A percentile compares a stretch with the other conserved stretches of the same genome.
These are phyloP conservation scores for Rhizopus sp. DNA, from an alignment of 371 early-diverging fungal species.

Conservation along the genomic window DNA sequence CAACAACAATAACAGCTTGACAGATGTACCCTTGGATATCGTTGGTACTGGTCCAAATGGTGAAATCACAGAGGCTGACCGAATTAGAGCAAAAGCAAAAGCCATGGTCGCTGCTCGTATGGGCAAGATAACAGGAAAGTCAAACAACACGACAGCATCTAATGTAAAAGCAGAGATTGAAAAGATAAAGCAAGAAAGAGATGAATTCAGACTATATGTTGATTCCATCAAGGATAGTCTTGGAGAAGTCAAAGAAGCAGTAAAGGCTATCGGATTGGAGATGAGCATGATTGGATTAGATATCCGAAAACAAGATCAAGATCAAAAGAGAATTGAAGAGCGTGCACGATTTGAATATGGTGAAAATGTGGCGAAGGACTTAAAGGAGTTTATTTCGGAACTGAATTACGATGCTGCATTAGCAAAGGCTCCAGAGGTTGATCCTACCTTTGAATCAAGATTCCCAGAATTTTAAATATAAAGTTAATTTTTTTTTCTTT, in stretches of 20 bases:
- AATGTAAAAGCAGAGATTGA: slow-evolving; percentile 45
- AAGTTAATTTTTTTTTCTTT: too few species aligned
- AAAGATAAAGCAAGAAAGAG: slow-evolving; percentile 53
- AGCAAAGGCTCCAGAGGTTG: slow-evolving; percentile 51
- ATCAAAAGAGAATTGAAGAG: slow-evolving; percentile 49
- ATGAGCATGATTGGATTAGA: slow-evolving; percentile 50
- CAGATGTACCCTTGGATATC: slow-evolving; percentile 33
- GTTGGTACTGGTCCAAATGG: slow-evolving; percentile 65
- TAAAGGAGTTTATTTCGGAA: slow-evolving; percentile 45
- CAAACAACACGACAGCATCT: slow-evolving; percentile 12
- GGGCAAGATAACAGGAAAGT: slow-evolving; percentile 54
- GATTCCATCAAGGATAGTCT: slow-evolving; percentile 41
- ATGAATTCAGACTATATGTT: slow-evolving; percentile 47
- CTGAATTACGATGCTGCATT: slow-evolving; percentile 38
- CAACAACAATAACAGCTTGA: slow-evolving; percentile 4
- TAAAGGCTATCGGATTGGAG: slow-evolving; percentile 43
- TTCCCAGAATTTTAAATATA: slow-evolving; percentile 44
- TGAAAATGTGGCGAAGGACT: slow-evolving; percentile 39
- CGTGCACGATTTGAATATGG: slow-evolving; percentile 46
- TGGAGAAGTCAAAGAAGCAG: slow-evolving; percentile 36
- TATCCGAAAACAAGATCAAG: slow-evolving; percentile 44
- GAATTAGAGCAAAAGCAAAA: slow-evolving; percentile 63
- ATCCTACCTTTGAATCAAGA: slow-evolving; percentile 49
- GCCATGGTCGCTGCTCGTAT: slow-evolving; percentile 63
- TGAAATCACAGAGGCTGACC: slow-evolving; percentile 58